phyloP scores from a whole-genome alignment of 1,284 basidiomycete species.

The Trichosporon inkin region DNA sequence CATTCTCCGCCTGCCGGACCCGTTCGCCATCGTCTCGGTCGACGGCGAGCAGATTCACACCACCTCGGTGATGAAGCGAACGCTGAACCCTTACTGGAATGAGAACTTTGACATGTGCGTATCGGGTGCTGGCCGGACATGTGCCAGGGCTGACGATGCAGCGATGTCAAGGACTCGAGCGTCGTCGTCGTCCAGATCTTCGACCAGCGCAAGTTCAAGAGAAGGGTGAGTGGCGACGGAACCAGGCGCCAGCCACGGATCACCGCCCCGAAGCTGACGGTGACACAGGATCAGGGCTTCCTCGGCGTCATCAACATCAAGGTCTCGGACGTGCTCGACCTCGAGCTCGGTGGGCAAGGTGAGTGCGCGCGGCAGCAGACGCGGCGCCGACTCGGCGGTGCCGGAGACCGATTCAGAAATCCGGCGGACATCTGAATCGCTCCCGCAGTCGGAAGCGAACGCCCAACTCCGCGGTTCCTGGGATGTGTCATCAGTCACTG shows the following conservation, averaged over 20 bases:
- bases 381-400: too few species aligned
- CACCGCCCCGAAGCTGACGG: not conserved
- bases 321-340: slow-evolving; percentile 82
- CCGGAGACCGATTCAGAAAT: too few species aligned
- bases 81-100: slow-evolving; percentile 89
- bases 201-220: slow-evolving; percentile 95
- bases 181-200: slow-evolving; percentile 92
- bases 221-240: slow-evolving; percentile 53
- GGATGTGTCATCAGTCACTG: slow-evolving; percentile 7
- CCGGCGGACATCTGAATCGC: not conserved
- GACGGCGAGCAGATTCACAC: slow-evolving; percentile 92
- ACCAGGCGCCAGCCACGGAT: not conserved
- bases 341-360: slow-evolving; percentile 86
- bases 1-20: slow-evolving; percentile 85
- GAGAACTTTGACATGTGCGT: slow-evolving; percentile 81
- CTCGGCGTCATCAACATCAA: slow-evolving; percentile 88
- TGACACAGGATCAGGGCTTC: slow-evolving; percentile 73
- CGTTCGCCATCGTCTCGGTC: slow-evolving; percentile 90
- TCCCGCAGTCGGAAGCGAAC: not conserved
- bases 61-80: slow-evolving; percentile 82
- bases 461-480: not conserved
- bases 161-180: slow-evolving; percentile 82
- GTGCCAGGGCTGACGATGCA: slow-evolving; percentile 35
- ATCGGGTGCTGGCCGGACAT: not conserved
- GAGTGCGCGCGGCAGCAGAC: slow-evolving; percentile 38